Conservation (phyloP, 306 rosid species). For the Hylodesmum podocarpum region DNA sequence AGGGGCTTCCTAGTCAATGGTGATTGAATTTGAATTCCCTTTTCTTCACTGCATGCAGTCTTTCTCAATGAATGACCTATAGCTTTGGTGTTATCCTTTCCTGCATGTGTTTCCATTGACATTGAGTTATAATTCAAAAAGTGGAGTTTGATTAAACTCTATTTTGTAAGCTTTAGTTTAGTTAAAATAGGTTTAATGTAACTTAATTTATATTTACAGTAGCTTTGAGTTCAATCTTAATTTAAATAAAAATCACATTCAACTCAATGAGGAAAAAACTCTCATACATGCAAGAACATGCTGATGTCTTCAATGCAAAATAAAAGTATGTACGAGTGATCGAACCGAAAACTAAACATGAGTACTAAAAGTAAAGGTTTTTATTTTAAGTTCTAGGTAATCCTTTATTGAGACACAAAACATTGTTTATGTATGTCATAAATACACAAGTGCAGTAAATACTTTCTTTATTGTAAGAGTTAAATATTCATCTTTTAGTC, state of each 20-base stretch:
- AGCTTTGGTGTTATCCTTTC: constrained; percentile 37
- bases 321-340: too few species aligned
- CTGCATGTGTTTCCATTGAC: constrained; percentile 29
- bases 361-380: not conserved
- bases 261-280: too few species aligned
- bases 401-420: not conserved
- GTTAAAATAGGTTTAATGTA: too few species aligned
- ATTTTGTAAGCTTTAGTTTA: too few species aligned
- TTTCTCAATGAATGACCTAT: constrained; percentile 35
- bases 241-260: too few species aligned
- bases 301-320: too few species aligned
- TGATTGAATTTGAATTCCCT: constrained; percentile 35
- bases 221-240: too few species aligned
- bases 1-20: constrained; percentile 55
- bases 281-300: too few species aligned
- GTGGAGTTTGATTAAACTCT: too few species aligned
- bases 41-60: constrained; percentile 18
- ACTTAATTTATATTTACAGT: too few species aligned
- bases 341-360: too few species aligned
- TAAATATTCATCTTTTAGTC: not conserved
- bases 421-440: not conserved
- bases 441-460: not conserved
- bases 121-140: too few species aligned
- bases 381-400: not conserved
- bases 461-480: not conserved